Percentiles rank a stretch among this genome's conserved stretches.
phyloP scores from a whole-genome alignment of 176 grass and related monocot genomes.

The Avena insularis region DNA sequence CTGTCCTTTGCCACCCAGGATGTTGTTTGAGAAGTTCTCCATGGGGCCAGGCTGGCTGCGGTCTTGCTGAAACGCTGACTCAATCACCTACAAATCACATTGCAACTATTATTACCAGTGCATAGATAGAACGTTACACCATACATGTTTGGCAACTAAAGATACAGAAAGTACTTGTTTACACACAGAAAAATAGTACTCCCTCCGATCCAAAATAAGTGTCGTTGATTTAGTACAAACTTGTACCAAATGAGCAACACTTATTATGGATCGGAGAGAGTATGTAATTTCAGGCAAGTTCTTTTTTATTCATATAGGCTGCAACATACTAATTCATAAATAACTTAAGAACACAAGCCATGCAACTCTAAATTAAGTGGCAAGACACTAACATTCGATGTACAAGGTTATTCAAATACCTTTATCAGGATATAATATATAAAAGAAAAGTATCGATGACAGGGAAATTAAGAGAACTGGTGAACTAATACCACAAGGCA shows the following conservation, averaged over 20 bases:
- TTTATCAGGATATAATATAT: neutral
- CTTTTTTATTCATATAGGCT: neutral
- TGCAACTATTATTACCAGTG: constrained; percentile 24
- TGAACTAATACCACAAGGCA: neutral
- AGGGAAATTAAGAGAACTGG: neutral
- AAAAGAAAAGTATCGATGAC: neutral
- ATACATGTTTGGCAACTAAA: constrained; percentile 11
- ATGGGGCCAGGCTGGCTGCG: constrained; percentile 51
- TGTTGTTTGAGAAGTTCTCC: constrained; percentile 71
- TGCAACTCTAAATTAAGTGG: neutral
- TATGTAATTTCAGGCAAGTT: neutral
- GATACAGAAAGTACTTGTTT: neutral
- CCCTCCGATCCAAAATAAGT: no score
- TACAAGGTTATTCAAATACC: neutral
- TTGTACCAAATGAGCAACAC: no score
- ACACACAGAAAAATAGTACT: neutral
- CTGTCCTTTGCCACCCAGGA: constrained; percentile 84
- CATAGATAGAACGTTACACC: neutral
- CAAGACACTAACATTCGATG: neutral
- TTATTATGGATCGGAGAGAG: no score
- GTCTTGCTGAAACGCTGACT: constrained; percentile 93
- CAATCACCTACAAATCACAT: constrained; percentile 65
- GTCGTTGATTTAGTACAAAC: no score
- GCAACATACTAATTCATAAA: neutral
- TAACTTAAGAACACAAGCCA: neutral